Percentiles rank a stretch among this genome's conserved stretches.
Conservation (phyloP, 2,329 filamentous ascomycete species). For the Diaporthe amygdali region DNA sequence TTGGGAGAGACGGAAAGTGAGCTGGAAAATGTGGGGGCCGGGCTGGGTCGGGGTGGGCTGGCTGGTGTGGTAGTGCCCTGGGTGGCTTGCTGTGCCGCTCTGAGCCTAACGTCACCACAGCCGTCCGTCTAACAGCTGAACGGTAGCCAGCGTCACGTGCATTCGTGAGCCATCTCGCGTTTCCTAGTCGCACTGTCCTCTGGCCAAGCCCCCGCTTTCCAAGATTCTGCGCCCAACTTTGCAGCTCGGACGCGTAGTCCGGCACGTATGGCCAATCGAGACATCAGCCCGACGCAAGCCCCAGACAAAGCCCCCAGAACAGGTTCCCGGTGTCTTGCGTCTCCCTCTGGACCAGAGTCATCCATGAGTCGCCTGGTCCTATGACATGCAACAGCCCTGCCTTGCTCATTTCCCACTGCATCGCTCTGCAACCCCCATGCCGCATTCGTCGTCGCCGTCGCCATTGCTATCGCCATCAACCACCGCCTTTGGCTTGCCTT, state of each 20-base stretch:
- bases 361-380: slow-evolving; percentile 15
- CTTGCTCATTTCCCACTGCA: slow-evolving; percentile 12
- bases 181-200: background rate
- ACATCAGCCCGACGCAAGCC: slow-evolving; percentile 12
- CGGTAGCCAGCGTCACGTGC: background rate
- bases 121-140: background rate
- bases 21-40: slow-evolving; percentile 6
- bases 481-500: background rate
- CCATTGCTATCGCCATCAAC: background rate
- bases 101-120: background rate
- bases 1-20: background rate
- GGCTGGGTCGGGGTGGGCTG: too few species aligned
- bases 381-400: slow-evolving; percentile 7
- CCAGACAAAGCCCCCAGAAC: slow-evolving; percentile 8
- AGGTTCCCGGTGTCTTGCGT: slow-evolving; percentile 15
- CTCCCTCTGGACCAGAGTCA: slow-evolving; percentile 2
- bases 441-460: background rate
- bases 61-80: background rate
- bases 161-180: slow-evolving; percentile 5
- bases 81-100: background rate
- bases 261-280: slow-evolving; percentile 23
- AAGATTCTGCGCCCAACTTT: background rate
- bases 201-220: slow-evolving; percentile 2
- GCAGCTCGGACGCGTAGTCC: slow-evolving; percentile 21
- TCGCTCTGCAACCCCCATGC: background rate